Evolutionary conservation across 2,329 filamentous ascomycete species (phyloP).

Genomic region (Cladosporium sp.): DNA sequence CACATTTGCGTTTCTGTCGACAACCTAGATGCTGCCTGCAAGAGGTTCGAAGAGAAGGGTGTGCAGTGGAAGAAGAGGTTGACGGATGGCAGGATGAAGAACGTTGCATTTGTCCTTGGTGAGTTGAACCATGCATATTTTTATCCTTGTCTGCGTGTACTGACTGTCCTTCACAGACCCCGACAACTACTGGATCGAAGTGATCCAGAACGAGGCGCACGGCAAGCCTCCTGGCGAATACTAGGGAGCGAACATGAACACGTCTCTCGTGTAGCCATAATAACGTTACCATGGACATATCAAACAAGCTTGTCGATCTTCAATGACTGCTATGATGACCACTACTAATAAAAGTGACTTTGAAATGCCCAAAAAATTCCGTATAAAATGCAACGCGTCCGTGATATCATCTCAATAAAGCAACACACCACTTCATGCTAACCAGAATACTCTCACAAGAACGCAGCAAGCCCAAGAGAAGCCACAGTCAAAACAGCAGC

Average conservation of each 20-base stretch:
- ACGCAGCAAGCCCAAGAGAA: neutral
- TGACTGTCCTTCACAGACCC: constrained; percentile 50
- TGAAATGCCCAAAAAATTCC: neutral
- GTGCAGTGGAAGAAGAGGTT: constrained; percentile 94
- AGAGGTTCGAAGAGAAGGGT: constrained; percentile 77
- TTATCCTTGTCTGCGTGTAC: neutral
- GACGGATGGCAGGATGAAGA: constrained; percentile 87
- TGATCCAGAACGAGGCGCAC: constrained; percentile 76
- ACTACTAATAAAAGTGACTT: neutral
- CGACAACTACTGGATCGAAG: constrained; percentile 79
- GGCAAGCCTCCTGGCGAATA: constrained; percentile 38
- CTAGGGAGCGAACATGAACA: neutral
- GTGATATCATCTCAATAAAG: neutral
- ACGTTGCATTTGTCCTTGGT: constrained; percentile 84
- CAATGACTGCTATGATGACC: neutral
- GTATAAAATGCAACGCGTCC: neutral
- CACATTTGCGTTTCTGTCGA: constrained; percentile 90
- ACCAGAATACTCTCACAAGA: neutral
- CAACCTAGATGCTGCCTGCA: constrained; percentile 82
- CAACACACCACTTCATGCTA: neutral
- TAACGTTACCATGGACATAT: neutral
- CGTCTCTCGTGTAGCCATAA: neutral
- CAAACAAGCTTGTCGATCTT: neutral
- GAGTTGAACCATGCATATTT: constrained; percentile 22
- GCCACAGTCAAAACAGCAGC: constrained; percentile 8